Evolutionary conservation across 176 grass and related monocot genomes (phyloP).

Genomic region (Phyllostachys edulis): DNA sequence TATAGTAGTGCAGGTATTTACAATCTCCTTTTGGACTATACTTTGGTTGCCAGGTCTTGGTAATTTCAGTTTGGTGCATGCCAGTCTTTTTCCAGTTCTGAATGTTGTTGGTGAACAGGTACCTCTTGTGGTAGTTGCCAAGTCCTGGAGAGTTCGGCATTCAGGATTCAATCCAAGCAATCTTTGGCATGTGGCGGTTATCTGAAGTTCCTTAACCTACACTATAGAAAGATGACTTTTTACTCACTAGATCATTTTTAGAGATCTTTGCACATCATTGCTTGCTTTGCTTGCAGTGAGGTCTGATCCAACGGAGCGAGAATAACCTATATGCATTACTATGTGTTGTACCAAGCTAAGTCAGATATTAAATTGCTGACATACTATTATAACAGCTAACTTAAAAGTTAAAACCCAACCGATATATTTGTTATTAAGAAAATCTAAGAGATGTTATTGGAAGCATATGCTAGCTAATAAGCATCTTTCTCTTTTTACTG

Average conservation of each 20-base stretch:
- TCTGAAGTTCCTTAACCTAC: constrained; percentile 51
- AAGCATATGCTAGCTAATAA: constrained; percentile 10
- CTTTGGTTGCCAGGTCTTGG: too few species aligned
- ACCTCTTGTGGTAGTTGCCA: too few species aligned
- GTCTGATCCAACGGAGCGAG: constrained; percentile 69
- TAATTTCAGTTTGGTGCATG: too few species aligned
- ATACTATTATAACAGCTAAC: not conserved
- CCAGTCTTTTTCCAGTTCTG: too few species aligned
- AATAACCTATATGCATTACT: constrained; percentile 19
- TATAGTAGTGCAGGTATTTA: too few species aligned
- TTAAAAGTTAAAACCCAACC: not conserved
- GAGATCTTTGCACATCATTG: constrained; percentile 55
- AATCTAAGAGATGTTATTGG: constrained; percentile 17
- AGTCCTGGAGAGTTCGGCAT: too few species aligned
- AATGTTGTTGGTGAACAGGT: too few species aligned
- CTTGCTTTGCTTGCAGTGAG: constrained; percentile 76
- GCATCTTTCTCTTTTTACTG: constrained; percentile 17
- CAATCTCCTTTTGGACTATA: too few species aligned
- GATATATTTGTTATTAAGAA: not conserved
- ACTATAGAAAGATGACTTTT: constrained; percentile 71
- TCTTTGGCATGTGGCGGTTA: too few species aligned
- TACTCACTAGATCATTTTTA: constrained; percentile 93
- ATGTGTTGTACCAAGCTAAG: constrained; percentile 6
- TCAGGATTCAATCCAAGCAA: too few species aligned
- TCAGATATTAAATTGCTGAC: not conserved